Evolutionary conservation across 768 basidiomycete genomes (phyloP), one percentile per base, ranked within the genome.

Genomic region (Atractiella rhizophila): DNA sequence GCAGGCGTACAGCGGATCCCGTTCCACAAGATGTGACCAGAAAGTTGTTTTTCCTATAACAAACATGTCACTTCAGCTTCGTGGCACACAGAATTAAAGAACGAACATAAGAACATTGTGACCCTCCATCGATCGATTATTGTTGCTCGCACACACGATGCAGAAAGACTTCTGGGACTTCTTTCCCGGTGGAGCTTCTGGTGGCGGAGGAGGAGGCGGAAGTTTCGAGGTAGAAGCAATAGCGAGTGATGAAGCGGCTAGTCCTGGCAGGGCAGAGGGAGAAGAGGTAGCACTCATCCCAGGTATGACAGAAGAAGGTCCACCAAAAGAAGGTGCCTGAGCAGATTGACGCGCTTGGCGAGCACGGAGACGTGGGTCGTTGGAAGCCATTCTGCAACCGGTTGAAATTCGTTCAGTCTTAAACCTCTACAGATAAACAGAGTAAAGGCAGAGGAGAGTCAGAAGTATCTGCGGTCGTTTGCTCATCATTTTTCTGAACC

Each of bases 131-230:
- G 48, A 48, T 37, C 43, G 42, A 35, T 51, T 50, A 64, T 96
- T 82, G 56, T 98, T 98, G 55, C 83, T 94, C n/a, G 91, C 88
- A 56, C 91, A 98, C 25, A 96, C 91, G 8, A 98, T 81, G 55
- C 91, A 96, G 62, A 96, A 96, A 34, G 91, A 56, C 2, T 81
- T 82, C 10, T 78, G 65, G 25, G 24, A 28, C 28, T 39, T 33
- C 16, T 39, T 39, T 21, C 31, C 18, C 19, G 26, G 28, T 13
- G 24, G 11, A 9, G 16, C 27, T 4, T 33, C 38, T 18, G 7
- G 25, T 10, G 24, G 28, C 28, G 13, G 38, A 27, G 5, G 38
- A 5, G 10, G 38, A 10, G 26, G 38, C 13, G 38, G 31, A 28
- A n/a, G n/a, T n/a, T n/a, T n/a, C n/a, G 28, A 13, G 11, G 38